phyloP scores from a whole-genome alignment of 352 stramenopile genomes.

The Thraustochytrium sp. region DNA sequence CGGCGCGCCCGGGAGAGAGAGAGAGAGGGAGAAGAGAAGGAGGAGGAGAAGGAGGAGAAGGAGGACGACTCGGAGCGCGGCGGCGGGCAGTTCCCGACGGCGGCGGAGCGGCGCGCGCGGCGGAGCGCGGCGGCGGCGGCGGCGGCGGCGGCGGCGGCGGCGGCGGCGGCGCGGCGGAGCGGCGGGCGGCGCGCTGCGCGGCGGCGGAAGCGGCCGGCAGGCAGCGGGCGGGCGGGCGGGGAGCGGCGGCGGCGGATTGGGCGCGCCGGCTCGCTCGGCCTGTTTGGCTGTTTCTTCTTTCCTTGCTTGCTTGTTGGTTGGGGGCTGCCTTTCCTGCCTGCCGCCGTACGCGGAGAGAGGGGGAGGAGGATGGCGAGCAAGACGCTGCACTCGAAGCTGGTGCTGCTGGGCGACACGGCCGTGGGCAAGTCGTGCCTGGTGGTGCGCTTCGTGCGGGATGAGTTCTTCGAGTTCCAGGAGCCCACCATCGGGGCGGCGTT shows the following conservation, averaged over 20 bases:
- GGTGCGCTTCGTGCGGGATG: slow-evolving; percentile 96
- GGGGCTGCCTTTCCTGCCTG: background rate
- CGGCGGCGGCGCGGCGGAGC: no score
- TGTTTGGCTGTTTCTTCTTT: background rate
- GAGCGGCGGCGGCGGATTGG: background rate
- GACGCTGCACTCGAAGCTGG: slow-evolving; percentile 76
- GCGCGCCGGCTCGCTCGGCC: background rate
- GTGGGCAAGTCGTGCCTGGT: slow-evolving; percentile 99
- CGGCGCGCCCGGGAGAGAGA: no score
- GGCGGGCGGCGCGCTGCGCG: no score
- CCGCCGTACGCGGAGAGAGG: background rate
- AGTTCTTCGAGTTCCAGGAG: slow-evolving; percentile 99
- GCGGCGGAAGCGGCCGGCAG: no score
- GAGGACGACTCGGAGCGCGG: no score
- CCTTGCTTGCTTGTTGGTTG: background rate
- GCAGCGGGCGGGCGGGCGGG: background rate
- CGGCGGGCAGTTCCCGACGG: no score
- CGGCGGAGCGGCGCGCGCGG: no score
- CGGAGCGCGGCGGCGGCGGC: no score
- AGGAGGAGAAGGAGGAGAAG: no score
- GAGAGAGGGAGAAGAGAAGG: no score
- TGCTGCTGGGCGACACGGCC: slow-evolving; percentile 97
- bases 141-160: no score
- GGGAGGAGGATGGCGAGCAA: background rate
- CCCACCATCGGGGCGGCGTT: slow-evolving; percentile 75